Base-by-base conservation (phyloP, 2,329 filamentous ascomycete species). In the Raffaelea deltoideospora region DNA sequence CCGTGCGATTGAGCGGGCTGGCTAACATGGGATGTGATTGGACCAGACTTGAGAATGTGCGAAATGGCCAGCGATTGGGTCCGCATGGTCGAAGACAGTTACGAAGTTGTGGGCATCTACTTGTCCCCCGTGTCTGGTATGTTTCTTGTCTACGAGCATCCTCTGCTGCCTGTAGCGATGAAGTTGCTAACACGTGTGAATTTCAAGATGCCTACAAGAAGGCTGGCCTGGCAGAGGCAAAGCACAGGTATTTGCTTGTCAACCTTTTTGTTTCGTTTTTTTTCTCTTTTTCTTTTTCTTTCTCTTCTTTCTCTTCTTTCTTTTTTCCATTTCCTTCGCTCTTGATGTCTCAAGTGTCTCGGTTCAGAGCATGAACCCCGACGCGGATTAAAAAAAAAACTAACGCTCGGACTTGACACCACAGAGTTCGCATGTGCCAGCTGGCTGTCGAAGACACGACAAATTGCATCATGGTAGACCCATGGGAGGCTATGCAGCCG, bases 51-150 rank as follows among this genome's bases (percentile, higher is more conserved):
- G 28, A 53, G 55, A 41, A 57, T 57, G 55, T 51, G 48, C 41
- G 55, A 56, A 29, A 56, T 58, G 54, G 54, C 55, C 10, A 50
- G 48, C 28, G 55, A 58, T 41, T 57, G 53, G 47, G 50, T 56
- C 29, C 50, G 54, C 18, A 46, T 46, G 37, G 54, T 55, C 39
- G 55, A 57, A 38, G 55, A 54, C 11, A 49, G 50, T 24, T 95
- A 81, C 53, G 86, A 95, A 55, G 74, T 95, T 24, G 68, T 94
- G 31, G 87, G 83, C 43, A 85, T 83, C 36, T 94, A 88, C 54
- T 63, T 88, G 43, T 84, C 77, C 19, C 82, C 82, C n/a, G 81
- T 52, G 15, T 47, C 45, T 5, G 41, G 41, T 43, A 46, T 15
- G 40, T 41, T 7, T 29, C 10, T n/a, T n/a, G n/a, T n/a, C n/a